Evolutionary conservation across 2,329 filamentous ascomycete genomes (phyloP).

Genomic region (Verticillium alfalfae): DNA sequence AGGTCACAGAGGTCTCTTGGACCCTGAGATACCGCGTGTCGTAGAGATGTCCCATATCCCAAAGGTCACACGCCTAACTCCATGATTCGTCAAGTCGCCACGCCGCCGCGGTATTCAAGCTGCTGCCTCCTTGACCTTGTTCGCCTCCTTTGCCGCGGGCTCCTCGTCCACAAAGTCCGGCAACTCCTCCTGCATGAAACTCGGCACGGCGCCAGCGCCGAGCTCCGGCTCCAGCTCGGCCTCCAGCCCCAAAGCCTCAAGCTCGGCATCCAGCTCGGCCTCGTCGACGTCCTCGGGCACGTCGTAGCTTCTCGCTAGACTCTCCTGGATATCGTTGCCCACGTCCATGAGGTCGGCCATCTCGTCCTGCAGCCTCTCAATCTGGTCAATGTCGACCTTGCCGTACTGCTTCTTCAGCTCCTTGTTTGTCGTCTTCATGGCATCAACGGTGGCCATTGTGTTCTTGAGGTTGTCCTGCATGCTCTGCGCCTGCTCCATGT

Average conservation of each 20-base stretch:
- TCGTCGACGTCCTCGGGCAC: slow-evolving; percentile 97
- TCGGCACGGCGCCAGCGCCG: slow-evolving; percentile 60
- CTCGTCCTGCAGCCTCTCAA: slow-evolving; percentile 95
- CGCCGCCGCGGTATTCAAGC: slow-evolving; percentile 28
- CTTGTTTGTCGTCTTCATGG: slow-evolving; percentile 95
- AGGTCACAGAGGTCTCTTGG: background rate
- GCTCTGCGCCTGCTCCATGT: slow-evolving; percentile 97
- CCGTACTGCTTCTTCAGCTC: slow-evolving; percentile 90
- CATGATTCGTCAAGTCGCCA: background rate
- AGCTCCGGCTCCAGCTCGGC: slow-evolving; percentile 76
- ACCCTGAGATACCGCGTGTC: background rate
- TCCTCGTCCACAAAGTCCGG: slow-evolving; percentile 92
- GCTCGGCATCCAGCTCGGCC: slow-evolving; percentile 89
- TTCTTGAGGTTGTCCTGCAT: slow-evolving; percentile 99
- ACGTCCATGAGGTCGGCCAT: slow-evolving; percentile 98
- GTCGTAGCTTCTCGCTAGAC: slow-evolving; percentile 84
- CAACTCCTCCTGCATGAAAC: slow-evolving; percentile 83
- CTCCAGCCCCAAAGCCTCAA: slow-evolving; percentile 91
- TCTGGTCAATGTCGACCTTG: slow-evolving; percentile 96
- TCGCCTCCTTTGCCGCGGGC: slow-evolving; percentile 51
- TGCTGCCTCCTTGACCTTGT: slow-evolving; percentile 80
- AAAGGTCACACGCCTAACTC: background rate
- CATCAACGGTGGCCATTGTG: slow-evolving; percentile 96
- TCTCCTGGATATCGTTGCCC: slow-evolving; percentile 97
- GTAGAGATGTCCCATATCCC: background rate